phyloP scores from a whole-genome alignment of 1,139 yeast genomes.

The Kodamaea plutei region DNA sequence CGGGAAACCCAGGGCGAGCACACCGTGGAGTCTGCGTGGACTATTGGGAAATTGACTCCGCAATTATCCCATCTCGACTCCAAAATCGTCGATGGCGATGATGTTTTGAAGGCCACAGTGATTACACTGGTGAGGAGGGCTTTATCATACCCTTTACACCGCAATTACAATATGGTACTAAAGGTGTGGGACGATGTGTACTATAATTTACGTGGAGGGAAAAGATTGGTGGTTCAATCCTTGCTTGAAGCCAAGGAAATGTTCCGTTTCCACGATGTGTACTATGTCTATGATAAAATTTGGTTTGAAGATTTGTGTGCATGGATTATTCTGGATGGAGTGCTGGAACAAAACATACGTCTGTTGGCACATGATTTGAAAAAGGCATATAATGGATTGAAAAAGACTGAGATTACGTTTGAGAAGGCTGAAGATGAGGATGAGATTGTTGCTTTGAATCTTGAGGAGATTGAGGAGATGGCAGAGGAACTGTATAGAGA shows the following conservation, averaged over 20 bases:
- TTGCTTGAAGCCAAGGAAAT: constrained; percentile 62
- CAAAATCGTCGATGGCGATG: constrained; percentile 31
- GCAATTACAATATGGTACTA: constrained; percentile 58
- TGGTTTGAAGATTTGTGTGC: constrained; percentile 76
- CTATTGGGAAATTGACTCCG: constrained; percentile 80
- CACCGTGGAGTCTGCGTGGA: constrained; percentile 90
- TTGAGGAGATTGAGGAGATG: constrained; percentile 32
- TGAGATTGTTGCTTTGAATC: constrained; percentile 16
- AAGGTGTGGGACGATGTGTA: constrained; percentile 78
- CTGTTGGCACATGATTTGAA: constrained; percentile 65
- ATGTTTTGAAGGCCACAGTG: constrained; percentile 46
- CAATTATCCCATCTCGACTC: constrained; percentile 71
- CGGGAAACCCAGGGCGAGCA: constrained; percentile 76
- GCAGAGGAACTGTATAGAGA: constrained; percentile 47
- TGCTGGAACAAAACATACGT: constrained; percentile 48
- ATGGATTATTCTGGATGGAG: constrained; percentile 65
- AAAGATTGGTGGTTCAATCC: constrained; percentile 55
- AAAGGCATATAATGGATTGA: constrained; percentile 22
- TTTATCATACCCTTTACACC: constrained; percentile 71
- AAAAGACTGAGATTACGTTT: constrained; percentile 31
- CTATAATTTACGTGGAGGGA: constrained; percentile 62
- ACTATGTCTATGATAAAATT: constrained; percentile 78
- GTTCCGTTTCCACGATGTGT: constrained; percentile 84
- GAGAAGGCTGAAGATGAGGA: constrained; percentile 29
- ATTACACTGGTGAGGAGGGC: constrained; percentile 68